Base-by-base conservation (phyloP, 768 basidiomycete species). In the Kwoniella pini region DNA sequence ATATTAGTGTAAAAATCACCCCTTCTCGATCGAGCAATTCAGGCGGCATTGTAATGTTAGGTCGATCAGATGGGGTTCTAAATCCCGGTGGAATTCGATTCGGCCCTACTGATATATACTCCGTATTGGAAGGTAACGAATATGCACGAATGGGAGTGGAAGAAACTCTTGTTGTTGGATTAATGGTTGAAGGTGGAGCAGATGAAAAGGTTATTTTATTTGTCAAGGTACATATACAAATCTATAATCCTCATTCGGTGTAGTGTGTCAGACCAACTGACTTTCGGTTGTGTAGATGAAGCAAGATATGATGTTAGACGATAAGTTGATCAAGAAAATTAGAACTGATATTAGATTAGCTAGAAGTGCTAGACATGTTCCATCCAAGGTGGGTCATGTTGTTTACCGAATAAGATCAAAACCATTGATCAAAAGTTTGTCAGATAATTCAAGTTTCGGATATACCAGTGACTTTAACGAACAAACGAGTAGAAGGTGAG, bases 31-130 rank as follows among this genome's bases (percentile, higher is more conserved):
- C 79, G 60, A 85, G 84, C 56, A 90, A 89, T 79, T 88, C 84
- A 40, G 88, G 89, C n/a, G 89, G 89, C 1, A 63, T 90, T 48
- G 72, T 89, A 63, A 90, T 90, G 88, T 82, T 90, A 4, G 89
- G 89, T 7, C 83, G 89, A 50, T 88, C 88, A 54, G 89, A 91
- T 68, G 89, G 89, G 54, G 88, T 90, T 21, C 79, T 90, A 84
- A 91, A 90, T 71, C 89, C 89, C 24, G 87, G 87, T 51, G 89
- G 89, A n/a, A 84, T 90, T 67, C 83, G 89, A 28, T 90, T 90
- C 73, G 89, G 89, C 39, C 87, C 88, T 36, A 83, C 87, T 40
- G 90, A 90, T 77, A 83, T 90, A 31, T 90, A 90, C 76, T 87
- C 89, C 70, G 87, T 90, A 54, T 80, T 90, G 39, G 89, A 89